Evolutionary conservation across 2,329 filamentous ascomycete genomes (phyloP), one percentile per base, ranked within the genome.

Genomic region (Xylaria sp.): DNA sequence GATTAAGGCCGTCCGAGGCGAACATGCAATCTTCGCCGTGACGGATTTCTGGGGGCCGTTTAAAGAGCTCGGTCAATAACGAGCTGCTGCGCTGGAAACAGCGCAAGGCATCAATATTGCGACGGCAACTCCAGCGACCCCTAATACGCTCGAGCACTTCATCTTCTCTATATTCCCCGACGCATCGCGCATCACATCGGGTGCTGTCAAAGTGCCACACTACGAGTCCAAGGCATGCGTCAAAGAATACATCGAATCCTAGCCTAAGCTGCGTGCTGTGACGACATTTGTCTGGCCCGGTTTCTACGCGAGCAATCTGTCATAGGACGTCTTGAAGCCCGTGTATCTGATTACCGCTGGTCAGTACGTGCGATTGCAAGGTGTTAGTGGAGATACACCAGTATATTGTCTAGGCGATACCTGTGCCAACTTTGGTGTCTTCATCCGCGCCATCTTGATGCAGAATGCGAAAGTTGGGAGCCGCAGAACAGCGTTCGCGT

Each of bases 261-360:
- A 35, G 2, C 52, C 60, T 14, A 31, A 7, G 17, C 19, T 63
- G 19, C 38, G 35, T 12, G 17, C 43, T 2, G 54, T 59, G 40
- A 65, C 63, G 23, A 65, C 54, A 1, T 60, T 62, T 31, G 46
- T 57, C 8, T 57, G 35, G 52, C 43, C 31, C 19, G 54, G 58
- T 19, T 61, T 50, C 21, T 64, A 64, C 54, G 47, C 53, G 21
- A 54, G 58, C 21, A 58, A 64, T 42, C 23, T 59, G 25, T 12
- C 21, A n/a, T 62, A 47, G 47, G 45, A 46, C 17, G 37, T 57
- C 5, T 23, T 61, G 46, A 52, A 53, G 42, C 61, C 57, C 5
- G 42, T 47, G 11, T 49, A 38, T 14, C 23, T 61, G n/a, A 19
- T 46, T 2, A 54, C 52, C 2, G 33, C 47, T 2, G 33, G 37